A percentile compares a stretch with the other conserved stretches of the same genome.
Conservation (phyloP, 192 early-diverging fungal genomes). For the Dimargaris verticillata region DNA sequence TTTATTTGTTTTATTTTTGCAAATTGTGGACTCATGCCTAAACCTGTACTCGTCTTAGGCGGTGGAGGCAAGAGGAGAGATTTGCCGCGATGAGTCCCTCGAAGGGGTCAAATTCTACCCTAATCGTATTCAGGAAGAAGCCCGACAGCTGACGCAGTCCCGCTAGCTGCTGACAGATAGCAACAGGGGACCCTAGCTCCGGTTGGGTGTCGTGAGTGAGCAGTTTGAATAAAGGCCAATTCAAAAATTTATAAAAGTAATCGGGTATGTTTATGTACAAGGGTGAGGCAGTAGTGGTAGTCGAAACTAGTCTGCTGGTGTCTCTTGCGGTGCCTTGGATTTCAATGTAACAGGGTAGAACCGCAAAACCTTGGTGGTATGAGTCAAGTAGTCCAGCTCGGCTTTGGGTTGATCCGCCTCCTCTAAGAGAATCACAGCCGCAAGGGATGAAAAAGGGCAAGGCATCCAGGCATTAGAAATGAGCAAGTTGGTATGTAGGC, state of each 20-base stretch:
- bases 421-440: not conserved
- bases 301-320: not conserved
- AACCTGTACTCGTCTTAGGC: not conserved
- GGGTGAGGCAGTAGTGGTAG: no score
- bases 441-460: no score
- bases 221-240: no score
- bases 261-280: no score
- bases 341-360: constrained; percentile 8
- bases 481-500: no score
- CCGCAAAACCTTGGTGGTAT: constrained; percentile 6
- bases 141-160: not conserved
- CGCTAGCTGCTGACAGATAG: no score
- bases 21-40: no score
- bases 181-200: no score
- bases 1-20: no score
- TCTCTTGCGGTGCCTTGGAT: not conserved
- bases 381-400: not conserved
- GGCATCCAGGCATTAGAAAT: no score
- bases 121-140: constrained; percentile 17
- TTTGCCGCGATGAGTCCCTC: constrained; percentile 11
- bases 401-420: not conserved
- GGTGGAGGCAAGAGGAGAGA: constrained; percentile 11
- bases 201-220: no score
- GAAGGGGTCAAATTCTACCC: constrained; percentile 6
- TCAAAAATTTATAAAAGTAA: no score